phyloP scores from a whole-genome alignment of 1,284 basidiomycete genomes.

The Anthracocystis setariae region DNA sequence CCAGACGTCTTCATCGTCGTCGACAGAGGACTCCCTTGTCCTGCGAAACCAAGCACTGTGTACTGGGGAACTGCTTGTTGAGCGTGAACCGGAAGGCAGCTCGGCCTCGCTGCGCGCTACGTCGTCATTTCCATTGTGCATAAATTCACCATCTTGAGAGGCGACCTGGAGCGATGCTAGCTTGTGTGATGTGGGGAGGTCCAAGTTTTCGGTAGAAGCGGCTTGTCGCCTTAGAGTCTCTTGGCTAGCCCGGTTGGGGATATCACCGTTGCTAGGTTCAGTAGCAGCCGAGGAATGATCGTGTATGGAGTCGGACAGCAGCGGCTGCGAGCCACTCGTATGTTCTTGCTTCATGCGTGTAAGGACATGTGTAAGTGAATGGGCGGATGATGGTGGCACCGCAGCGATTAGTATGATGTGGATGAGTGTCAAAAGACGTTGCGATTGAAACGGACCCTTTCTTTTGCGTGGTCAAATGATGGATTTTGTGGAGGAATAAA shows the following conservation, averaged over 20 bases:
- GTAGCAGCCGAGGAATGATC: not conserved
- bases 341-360: constrained; percentile 21
- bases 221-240: constrained; percentile 23
- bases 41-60: constrained; percentile 1
- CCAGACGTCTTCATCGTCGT: constrained; percentile 50
- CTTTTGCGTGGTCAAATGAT: no score
- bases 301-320: not conserved
- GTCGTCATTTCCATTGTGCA: no score
- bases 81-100: constrained; percentile 2
- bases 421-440: not conserved
- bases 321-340: constrained; percentile 8
- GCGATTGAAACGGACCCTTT: not conserved
- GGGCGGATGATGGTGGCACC: not conserved
- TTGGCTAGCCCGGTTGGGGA: constrained; percentile 10
- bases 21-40: not conserved
- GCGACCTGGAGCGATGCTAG: not conserved
- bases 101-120: not conserved
- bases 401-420: not conserved
- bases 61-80: constrained; percentile 14
- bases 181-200: not conserved
- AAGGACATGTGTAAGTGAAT: constrained; percentile 18
- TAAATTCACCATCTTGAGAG: not conserved
- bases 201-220: not conserved
- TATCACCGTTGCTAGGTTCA: not conserved
- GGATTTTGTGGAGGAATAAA: no score